Evolutionary conservation across 305 asterid genomes (phyloP), one percentile per base, ranked within the genome.

Genomic region (Solanum hybrid): DNA sequence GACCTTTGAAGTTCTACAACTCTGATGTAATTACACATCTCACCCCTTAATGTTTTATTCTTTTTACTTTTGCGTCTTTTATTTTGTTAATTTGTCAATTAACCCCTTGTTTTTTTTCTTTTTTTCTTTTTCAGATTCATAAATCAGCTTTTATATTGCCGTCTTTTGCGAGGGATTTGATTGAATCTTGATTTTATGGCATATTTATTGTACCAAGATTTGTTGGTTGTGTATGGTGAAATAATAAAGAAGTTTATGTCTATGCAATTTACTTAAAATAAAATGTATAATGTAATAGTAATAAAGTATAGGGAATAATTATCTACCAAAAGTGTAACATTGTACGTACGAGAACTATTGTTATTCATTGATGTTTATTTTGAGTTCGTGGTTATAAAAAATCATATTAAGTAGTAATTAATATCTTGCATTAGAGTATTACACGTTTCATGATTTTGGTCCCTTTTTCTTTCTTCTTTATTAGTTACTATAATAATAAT

Each of bases 121-220:
- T 75, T 10, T 22, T 39, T 10, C 13, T 3, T 45, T 45, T 15
- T 14, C 97, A 97, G 99, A 95, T 97, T 72, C 99, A 96, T 91
- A 93, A 96, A 34, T 98, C 99, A 3, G 99, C 99, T 26, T 97
- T 97, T 94, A 94, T 97, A 89, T 92, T 97, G 45, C 84, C 84
- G n/a, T 33, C 51, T 34, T 79, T 79, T 24, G 84, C 84, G 5
- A 79, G 27, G 29, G 84, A 79, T 79, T 34, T 79, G 84, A 20
- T 79, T 32, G 84, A 79, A 14, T 34, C 45, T 79, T 79, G 51
- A 79, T 38, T 38, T 38, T 7, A 7, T 33, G n/a, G 24, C 10
- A 7, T 29, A 76, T 14, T 72, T 75, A 78, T 79, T 79, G 84
- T 33, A 78, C 29, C 17, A 33, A 33, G 83, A 33, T 33, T 33